phyloP scores from a whole-genome alignment of 2,329 filamentous ascomycete species.

The Aspergillus eucalypticola region DNA sequence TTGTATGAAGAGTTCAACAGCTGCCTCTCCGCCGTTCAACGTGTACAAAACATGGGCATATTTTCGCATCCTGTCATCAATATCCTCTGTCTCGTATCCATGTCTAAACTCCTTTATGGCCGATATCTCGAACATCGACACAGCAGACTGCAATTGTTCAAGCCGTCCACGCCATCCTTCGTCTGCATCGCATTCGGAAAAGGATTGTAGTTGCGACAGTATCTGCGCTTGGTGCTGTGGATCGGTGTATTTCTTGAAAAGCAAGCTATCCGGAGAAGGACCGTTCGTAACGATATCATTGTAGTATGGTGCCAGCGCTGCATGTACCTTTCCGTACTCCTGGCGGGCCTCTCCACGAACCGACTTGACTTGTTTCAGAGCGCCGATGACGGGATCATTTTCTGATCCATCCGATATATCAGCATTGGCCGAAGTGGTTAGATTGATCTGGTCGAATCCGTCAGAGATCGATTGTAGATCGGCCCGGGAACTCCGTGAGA shows the following conservation, averaged over 20 bases:
- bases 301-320: slow-evolving; percentile 86
- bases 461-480: slow-evolving; percentile 53
- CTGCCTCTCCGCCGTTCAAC: slow-evolving; percentile 77
- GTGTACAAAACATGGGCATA: slow-evolving; percentile 84
- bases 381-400: slow-evolving; percentile 64
- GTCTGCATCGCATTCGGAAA: slow-evolving; percentile 78
- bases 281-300: slow-evolving; percentile 72
- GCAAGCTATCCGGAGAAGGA: slow-evolving; percentile 71
- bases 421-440: slow-evolving; percentile 47
- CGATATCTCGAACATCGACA: slow-evolving; percentile 83
- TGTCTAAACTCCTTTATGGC: slow-evolving; percentile 90
- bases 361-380: slow-evolving; percentile 71
- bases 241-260: slow-evolving; percentile 84
- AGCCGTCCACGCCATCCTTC: slow-evolving; percentile 71
- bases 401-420: slow-evolving; percentile 49
- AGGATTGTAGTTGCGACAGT: slow-evolving; percentile 75
- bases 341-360: slow-evolving; percentile 81
- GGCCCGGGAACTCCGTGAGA: slow-evolving; percentile 18
- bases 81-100: slow-evolving; percentile 84
- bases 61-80: slow-evolving; percentile 82
- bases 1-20: slow-evolving; percentile 81
- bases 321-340: slow-evolving; percentile 89
- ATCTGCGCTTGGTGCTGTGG: slow-evolving; percentile 90
- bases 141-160: slow-evolving; percentile 72
- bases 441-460: slow-evolving; percentile 76